Percentiles rank a stretch among this genome's conserved stretches.
These are phyloP conservation scores for Termitomyces sp. DNA, from an alignment of 1,284 basidiomycete species.

Conservation along the genomic window DNA sequence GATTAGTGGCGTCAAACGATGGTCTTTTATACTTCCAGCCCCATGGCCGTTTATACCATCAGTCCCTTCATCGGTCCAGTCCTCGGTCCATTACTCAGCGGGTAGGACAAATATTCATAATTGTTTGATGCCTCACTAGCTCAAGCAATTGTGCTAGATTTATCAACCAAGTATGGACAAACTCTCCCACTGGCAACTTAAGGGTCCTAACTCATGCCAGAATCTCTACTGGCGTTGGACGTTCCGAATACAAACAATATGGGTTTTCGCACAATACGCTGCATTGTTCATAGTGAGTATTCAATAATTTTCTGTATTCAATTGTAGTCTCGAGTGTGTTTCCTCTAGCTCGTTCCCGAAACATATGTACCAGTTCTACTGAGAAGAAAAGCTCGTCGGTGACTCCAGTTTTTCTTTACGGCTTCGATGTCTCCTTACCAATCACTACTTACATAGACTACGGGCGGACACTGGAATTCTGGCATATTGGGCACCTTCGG, in stretches of 20 bases:
- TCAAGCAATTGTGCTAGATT: conserved; percentile 21
- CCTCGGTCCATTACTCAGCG: conserved; percentile 57
- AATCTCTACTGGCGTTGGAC: conserved; percentile 76
- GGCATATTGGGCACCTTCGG: conserved; percentile 54
- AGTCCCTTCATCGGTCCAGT: conserved; percentile 76
- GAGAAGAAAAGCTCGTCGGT: conserved; percentile 51
- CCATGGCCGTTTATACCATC: conserved; percentile 73
- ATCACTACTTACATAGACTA: conserved; percentile 30
- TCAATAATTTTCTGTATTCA: too few relatives aligned
- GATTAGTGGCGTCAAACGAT: neutral
- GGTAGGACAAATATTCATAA: conserved; percentile 35
- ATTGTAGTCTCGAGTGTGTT: neutral
- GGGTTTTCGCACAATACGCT: conserved; percentile 47
- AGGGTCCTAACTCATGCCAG: conserved; percentile 25
- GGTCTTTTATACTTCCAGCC: conserved; percentile 34
- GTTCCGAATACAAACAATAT: conserved; percentile 63
- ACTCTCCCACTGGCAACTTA: neutral
- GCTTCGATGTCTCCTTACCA: neutral
- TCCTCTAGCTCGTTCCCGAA: conserved; percentile 63
- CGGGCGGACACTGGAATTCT: conserved; percentile 53
- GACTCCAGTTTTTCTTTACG: conserved; percentile 28
- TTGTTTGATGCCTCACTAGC: neutral
- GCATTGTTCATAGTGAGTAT: conserved; percentile 45
- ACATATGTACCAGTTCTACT: conserved; percentile 68
- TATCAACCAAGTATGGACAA: conserved; percentile 33